These are phyloP conservation scores for Gyrodon lividus DNA, from an alignment of 768 basidiomycete genomes.

Conservation along the genomic window DNA sequence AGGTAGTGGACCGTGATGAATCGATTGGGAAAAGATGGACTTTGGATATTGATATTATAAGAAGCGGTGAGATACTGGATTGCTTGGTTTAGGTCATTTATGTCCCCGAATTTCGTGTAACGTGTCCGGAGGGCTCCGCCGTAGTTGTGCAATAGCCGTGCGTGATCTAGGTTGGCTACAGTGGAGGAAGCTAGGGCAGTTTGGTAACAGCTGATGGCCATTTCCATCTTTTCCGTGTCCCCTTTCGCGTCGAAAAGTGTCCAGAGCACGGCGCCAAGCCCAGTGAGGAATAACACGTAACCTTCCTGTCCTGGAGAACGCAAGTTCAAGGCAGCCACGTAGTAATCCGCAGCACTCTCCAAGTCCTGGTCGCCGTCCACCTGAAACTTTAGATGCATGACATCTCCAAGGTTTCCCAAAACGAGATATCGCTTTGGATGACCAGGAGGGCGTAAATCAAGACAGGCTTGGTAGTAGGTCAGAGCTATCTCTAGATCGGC, in stretches of 20 bases:
- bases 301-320: conserved; percentile 13
- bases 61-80: conserved; percentile 21
- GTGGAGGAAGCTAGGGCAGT: conserved; percentile 16
- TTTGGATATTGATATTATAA: conserved; percentile 16
- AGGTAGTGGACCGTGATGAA: conserved; percentile 15
- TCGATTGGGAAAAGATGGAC: conserved; percentile 4
- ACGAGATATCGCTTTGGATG: conserved; percentile 9
- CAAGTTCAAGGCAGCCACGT: conserved; percentile 16
- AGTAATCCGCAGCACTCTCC: conserved; percentile 13
- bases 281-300: conserved; percentile 9
- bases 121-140: conserved; percentile 19
- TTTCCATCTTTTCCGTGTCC: conserved; percentile 14
- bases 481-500: conserved; percentile 20
- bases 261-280: conserved; percentile 9
- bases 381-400: conserved; percentile 23
- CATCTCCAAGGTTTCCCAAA: conserved; percentile 22
- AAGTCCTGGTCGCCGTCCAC: conserved; percentile 25
- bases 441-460: conserved; percentile 22
- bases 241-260: conserved; percentile 13
- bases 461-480: conserved; percentile 11
- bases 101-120: conserved; percentile 8
- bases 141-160: conserved; percentile 21
- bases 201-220: conserved; percentile 18
- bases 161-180: conserved; percentile 12
- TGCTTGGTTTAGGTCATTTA: conserved; percentile 22